Evolutionary conservation across 164 flowering plant genomes (phyloP).

Genomic region (Sextonia rubra): DNA sequence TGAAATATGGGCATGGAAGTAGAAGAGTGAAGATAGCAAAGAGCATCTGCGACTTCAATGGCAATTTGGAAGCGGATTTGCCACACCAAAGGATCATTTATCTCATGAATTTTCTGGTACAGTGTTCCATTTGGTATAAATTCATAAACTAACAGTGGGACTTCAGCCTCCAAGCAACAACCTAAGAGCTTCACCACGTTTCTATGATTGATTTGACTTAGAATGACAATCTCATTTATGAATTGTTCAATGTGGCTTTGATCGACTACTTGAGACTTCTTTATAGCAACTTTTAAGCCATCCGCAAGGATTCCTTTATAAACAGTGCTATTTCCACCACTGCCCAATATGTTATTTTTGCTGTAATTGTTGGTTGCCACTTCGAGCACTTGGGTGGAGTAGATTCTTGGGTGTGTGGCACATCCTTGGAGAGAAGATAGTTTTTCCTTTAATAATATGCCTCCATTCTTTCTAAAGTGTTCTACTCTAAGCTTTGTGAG

Average conservation of each 20-base stretch:
- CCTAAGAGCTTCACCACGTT: constrained; percentile 43
- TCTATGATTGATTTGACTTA: constrained; percentile 43
- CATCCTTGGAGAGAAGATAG: constrained; percentile 19
- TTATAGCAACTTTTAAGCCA: constrained; percentile 33
- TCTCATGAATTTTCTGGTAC: constrained; percentile 27
- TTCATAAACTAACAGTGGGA: constrained; percentile 43
- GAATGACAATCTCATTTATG: constrained; percentile 41
- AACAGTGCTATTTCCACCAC: constrained; percentile 41
- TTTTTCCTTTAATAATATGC: constrained; percentile 32
- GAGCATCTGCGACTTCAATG: constrained; percentile 36
- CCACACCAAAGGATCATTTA: constrained; percentile 22
- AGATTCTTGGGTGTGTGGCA: constrained; percentile 24
- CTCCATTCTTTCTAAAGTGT: constrained; percentile 43
- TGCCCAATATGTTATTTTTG: constrained; percentile 28
- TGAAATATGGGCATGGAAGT: constrained; percentile 40
- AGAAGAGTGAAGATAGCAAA: constrained; percentile 38
- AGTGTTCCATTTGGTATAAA: constrained; percentile 42
- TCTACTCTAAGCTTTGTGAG: constrained; percentile 27
- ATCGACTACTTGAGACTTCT: constrained; percentile 39
- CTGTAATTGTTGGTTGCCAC: constrained; percentile 38
- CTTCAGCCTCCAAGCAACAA: constrained; percentile 41
- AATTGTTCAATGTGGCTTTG: constrained; percentile 37
- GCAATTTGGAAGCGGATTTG: constrained; percentile 33
- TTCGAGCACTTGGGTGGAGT: constrained; percentile 31
- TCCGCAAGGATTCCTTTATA: constrained; percentile 35